Evolutionary conservation across 2,329 filamentous ascomycete species (phyloP).

Genomic region (Diaporthe vexans): DNA sequence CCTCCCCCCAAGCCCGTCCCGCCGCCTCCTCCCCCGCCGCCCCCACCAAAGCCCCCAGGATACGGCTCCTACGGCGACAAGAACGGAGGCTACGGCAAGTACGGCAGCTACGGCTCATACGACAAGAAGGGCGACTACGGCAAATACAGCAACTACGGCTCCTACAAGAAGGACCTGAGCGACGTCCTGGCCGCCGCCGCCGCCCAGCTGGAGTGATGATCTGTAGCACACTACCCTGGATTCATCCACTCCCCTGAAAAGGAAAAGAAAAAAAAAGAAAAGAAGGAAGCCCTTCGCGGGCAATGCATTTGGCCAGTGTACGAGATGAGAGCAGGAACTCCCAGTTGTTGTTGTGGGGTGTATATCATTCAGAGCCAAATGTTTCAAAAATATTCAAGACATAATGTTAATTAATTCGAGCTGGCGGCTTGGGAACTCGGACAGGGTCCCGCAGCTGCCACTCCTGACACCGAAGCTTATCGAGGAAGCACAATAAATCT

Average conservation of each 20-base stretch:
- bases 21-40: not conserved
- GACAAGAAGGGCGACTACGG: conserved; percentile 18
- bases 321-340: too few relatives aligned
- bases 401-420: not conserved
- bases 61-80: conserved; percentile 19
- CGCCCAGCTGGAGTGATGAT: conserved; percentile 7
- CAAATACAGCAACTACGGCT: conserved; percentile 12
- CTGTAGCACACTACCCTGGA: too few relatives aligned
- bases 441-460: not conserved
- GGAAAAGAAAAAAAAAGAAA: too few relatives aligned
- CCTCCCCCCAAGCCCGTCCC: not conserved
- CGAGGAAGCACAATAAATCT: not conserved
- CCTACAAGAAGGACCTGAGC: conserved; percentile 13
- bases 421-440: not conserved
- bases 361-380: not conserved
- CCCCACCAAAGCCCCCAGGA: not conserved
- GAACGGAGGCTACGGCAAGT: conserved; percentile 20
- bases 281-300: not conserved
- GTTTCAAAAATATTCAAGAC: not conserved
- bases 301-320: not conserved
- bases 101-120: not conserved
- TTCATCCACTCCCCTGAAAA: not conserved
- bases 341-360: not conserved
- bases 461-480: not conserved
- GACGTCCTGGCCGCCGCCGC: not conserved